Conservation (phyloP, 2,329 filamentous ascomycete species). For the Penicillium sp. region DNA sequence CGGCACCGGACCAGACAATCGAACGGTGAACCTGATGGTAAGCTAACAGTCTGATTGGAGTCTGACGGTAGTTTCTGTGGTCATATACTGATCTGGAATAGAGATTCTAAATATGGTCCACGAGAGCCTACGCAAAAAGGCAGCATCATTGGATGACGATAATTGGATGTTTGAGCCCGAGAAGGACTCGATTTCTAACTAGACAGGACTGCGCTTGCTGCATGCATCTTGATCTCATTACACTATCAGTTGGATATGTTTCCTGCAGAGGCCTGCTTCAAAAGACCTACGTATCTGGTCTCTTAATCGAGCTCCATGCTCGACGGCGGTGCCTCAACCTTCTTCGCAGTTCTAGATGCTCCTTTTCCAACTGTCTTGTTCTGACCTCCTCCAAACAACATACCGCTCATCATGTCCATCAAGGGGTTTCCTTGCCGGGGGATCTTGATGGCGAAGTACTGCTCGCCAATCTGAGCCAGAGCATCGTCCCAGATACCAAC, state of each 20-base stretch:
- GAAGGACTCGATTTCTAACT: slow-evolving; percentile 44
- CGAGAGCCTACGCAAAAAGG: slow-evolving; percentile 69
- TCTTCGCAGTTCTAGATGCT: slow-evolving; percentile 46
- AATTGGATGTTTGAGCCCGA: slow-evolving; percentile 89
- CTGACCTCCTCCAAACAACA: slow-evolving; percentile 69
- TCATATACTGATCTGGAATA: slow-evolving; percentile 29
- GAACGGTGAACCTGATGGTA: slow-evolving; percentile 65
- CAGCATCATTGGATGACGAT: slow-evolving; percentile 73
- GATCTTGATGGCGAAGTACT: slow-evolving; percentile 92
- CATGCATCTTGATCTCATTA: slow-evolving; percentile 21
- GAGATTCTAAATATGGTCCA: slow-evolving; percentile 70
- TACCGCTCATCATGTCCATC: slow-evolving; percentile 96
- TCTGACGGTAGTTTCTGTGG: neutral
- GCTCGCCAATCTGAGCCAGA: slow-evolving; percentile 84
- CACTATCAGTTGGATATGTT: slow-evolving; percentile 18
- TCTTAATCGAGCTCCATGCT: slow-evolving; percentile 47
- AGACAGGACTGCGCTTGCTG: slow-evolving; percentile 1
- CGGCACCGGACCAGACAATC: slow-evolving; percentile 51
- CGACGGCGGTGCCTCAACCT: slow-evolving; percentile 48
- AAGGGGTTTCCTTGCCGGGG: slow-evolving; percentile 88
- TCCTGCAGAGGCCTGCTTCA: neutral
- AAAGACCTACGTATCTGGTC: neutral
- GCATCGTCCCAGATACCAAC: slow-evolving; percentile 75
- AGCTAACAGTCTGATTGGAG: slow-evolving; percentile 21
- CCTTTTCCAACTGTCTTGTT: slow-evolving; percentile 39